These are phyloP conservation scores for Cercospora beticola DNA, from an alignment of 2,329 filamentous ascomycete species.

Conservation along the genomic window DNA sequence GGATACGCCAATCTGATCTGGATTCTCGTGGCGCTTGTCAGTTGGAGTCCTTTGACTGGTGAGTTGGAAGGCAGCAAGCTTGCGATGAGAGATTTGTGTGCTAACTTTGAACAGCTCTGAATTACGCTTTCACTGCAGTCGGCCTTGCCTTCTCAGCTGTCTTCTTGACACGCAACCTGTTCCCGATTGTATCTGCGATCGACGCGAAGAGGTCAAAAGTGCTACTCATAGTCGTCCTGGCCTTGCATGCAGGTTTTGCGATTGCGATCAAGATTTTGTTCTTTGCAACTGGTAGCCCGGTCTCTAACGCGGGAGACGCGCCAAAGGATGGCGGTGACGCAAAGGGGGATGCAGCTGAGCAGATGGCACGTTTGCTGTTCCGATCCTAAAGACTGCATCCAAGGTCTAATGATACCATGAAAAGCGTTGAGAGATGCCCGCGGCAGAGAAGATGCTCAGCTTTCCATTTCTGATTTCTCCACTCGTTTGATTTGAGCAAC, in stretches of 20 bases:
- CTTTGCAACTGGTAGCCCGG: slow-evolving; percentile 64
- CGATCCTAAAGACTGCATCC: neutral
- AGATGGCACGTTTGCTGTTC: slow-evolving; percentile 17
- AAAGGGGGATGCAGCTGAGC: slow-evolving; percentile 17
- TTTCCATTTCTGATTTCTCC: too few species aligned
- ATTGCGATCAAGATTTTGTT: slow-evolving; percentile 96
- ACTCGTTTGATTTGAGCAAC: neutral
- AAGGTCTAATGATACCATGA: neutral
- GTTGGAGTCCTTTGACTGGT: slow-evolving; percentile 78
- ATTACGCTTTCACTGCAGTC: slow-evolving; percentile 89
- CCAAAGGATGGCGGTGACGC: slow-evolving; percentile 9
- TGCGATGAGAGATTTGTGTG: neutral
- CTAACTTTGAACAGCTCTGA: slow-evolving; percentile 58
- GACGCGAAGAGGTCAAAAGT: slow-evolving; percentile 90
- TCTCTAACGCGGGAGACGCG: slow-evolving; percentile 26
- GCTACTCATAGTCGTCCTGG: slow-evolving; percentile 77
- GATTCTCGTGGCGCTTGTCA: slow-evolving; percentile 90
- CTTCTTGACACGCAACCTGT: slow-evolving; percentile 79
- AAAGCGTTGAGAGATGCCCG: neutral
- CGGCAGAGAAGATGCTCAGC: neutral
- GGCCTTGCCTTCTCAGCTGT: slow-evolving; percentile 80
- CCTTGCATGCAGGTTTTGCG: slow-evolving; percentile 82
- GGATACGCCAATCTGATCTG: slow-evolving; percentile 96
- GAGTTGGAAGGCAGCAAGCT: slow-evolving; percentile 26
- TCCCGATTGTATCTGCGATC: slow-evolving; percentile 85